phyloP scores from a whole-genome alignment of 2,329 filamentous ascomycete species.

The Aspergillus glaucus region DNA sequence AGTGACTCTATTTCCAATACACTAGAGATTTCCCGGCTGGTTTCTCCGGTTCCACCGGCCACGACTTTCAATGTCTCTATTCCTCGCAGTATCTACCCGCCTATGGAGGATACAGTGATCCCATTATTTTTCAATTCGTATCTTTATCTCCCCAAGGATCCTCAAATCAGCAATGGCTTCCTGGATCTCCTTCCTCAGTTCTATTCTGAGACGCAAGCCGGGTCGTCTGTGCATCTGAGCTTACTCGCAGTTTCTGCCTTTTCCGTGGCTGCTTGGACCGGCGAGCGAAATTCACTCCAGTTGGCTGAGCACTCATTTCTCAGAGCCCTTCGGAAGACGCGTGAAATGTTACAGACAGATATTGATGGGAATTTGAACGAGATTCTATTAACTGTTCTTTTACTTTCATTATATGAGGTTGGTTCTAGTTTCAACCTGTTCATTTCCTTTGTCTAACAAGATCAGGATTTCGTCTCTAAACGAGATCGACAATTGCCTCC shows the following conservation, averaged over 20 bases:
- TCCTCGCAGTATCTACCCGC: conserved; percentile 12
- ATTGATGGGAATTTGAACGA: conserved; percentile 15
- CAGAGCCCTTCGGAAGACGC: conserved; percentile 18
- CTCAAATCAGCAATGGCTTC: conserved; percentile 18
- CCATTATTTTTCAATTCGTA: conserved; percentile 26
- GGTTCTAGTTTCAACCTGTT: background rate
- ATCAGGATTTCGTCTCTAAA: conserved; percentile 20
- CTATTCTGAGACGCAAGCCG: conserved; percentile 13
- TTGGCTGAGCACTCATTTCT: conserved; percentile 18
- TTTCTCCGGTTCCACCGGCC: background rate
- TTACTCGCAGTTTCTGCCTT: conserved; percentile 24
- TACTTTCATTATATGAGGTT: conserved; percentile 24
- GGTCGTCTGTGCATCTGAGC: conserved; percentile 17
- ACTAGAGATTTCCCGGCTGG: background rate
- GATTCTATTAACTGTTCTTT: conserved; percentile 19
- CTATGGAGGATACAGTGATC: conserved; percentile 21
- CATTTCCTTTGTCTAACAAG: background rate
- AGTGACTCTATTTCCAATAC: background rate
- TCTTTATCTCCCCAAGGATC: conserved; percentile 20
- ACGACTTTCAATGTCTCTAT: background rate
- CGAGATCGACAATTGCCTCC: conserved; percentile 15
- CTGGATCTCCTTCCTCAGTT: conserved; percentile 22
- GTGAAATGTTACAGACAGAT: conserved; percentile 14
- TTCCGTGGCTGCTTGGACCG: conserved; percentile 24
- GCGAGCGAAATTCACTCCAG: conserved; percentile 15